Evolutionary conservation across 768 basidiomycete genomes (phyloP).

Genomic region (Boletus coccyginus): DNA sequence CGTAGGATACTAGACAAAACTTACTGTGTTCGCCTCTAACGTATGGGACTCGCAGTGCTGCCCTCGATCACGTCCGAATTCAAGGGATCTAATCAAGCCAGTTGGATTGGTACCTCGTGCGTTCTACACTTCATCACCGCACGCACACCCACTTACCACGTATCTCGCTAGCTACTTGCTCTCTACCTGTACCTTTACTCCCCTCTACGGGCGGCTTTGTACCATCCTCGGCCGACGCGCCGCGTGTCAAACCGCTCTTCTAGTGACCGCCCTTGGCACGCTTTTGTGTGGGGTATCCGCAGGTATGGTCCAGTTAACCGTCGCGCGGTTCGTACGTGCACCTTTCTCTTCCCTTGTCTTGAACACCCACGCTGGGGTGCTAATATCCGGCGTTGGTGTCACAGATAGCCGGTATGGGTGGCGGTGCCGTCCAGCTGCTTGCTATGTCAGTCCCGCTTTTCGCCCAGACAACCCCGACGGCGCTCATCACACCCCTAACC

Average conservation of each 20-base stretch:
- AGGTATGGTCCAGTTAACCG: constrained; percentile 9
- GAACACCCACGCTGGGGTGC: not conserved
- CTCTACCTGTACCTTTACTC: constrained; percentile 18
- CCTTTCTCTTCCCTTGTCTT: not conserved
- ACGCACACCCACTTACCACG: not conserved
- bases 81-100: constrained; percentile 27
- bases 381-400: not conserved
- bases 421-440: constrained; percentile 20
- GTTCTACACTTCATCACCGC: not conserved
- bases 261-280: constrained; percentile 7
- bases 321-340: constrained; percentile 28
- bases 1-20: not conserved
- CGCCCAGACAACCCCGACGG: not conserved
- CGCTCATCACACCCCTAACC: not conserved
- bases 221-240: constrained; percentile 12
- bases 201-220: constrained; percentile 18
- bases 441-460: constrained; percentile 11
- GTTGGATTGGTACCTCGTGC: constrained; percentile 28
- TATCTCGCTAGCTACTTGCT: constrained; percentile 5
- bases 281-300: constrained; percentile 10
- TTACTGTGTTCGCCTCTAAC: not conserved
- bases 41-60: not conserved
- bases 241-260: constrained; percentile 13
- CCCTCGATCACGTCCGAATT: constrained; percentile 24
- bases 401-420: constrained; percentile 23